Conservation (phyloP, 2,329 filamentous ascomycete species). For the Alternaria triticina region DNA sequence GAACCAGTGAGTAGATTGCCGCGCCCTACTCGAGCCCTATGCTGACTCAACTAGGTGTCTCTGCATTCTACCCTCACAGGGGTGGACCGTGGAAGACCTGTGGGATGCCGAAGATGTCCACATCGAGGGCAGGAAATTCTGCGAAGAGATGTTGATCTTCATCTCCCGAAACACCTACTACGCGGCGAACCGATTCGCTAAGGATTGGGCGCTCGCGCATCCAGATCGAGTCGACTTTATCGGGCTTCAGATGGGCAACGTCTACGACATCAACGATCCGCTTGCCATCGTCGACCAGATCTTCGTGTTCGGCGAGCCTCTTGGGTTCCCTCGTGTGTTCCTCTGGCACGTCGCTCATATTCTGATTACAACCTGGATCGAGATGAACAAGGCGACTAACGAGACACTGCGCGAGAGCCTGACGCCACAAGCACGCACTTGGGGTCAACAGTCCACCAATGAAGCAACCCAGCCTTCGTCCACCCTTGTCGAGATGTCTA, state of each 20-base stretch:
- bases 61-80: constrained; percentile 34
- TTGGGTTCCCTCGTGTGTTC: constrained; percentile 31
- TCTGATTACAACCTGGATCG: constrained; percentile 28
- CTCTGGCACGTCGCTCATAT: constrained; percentile 38
- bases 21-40: too few species aligned
- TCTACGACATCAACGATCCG: constrained; percentile 26
- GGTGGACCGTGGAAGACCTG: constrained; percentile 39
- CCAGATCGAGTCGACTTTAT: constrained; percentile 26
- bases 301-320: constrained; percentile 34
- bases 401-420: neutral
- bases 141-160: constrained; percentile 35
- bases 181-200: constrained; percentile 25
- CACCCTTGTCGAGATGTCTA: neutral
- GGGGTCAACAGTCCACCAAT: neutral
- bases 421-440: neutral
- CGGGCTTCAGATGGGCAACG: constrained; percentile 16
- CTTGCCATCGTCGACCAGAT: constrained; percentile 36
- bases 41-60: constrained; percentile 16
- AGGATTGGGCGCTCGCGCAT: constrained; percentile 29
- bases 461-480: neutral
- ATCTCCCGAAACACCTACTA: constrained; percentile 33
- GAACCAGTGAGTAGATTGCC: neutral
- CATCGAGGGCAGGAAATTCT: constrained; percentile 36
- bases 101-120: constrained; percentile 45
- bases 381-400: neutral